Conservation (phyloP, 2,329 filamentous ascomycete species). For the Didymella exigua region DNA sequence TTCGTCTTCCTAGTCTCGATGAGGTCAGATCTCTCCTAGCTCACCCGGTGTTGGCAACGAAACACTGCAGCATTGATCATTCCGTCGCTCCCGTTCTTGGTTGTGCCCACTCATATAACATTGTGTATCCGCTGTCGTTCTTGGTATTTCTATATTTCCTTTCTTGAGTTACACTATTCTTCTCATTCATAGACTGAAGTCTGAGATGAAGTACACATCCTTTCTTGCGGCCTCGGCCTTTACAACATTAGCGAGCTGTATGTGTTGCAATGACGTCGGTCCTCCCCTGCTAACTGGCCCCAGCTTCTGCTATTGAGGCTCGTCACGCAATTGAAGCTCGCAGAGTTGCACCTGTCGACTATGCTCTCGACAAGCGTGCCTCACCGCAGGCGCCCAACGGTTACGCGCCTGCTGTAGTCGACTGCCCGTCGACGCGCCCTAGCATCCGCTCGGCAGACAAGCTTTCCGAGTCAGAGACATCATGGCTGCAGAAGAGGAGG, state of each 20-base stretch:
- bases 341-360: conserved; percentile 24
- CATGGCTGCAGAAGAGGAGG: conserved; percentile 75
- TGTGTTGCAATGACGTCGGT: conserved; percentile 8
- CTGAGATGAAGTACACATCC: conserved; percentile 37
- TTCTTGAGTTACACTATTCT: background rate
- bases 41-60: conserved; percentile 16
- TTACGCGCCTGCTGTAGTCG: conserved; percentile 72
- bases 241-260: conserved; percentile 39
- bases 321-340: conserved; percentile 22
- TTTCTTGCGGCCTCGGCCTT: conserved; percentile 39
- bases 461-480: conserved; percentile 71
- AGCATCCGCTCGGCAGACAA: conserved; percentile 66
- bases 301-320: conserved; percentile 37
- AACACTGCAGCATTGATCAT: conserved; percentile 16
- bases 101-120: conserved; percentile 15
- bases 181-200: conserved; percentile 9
- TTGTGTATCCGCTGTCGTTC: conserved; percentile 1
- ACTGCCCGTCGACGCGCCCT: conserved; percentile 74
- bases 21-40: conserved; percentile 20
- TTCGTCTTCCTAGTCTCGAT: conserved; percentile 12
- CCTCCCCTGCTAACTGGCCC: conserved; percentile 19
- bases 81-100: conserved; percentile 10
- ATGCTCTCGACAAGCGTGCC: conserved; percentile 47
- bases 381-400: conserved; percentile 65
- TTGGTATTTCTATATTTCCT: background rate